A percentile compares a stretch with the other conserved stretches of the same genome.
phyloP scores from a whole-genome alignment of 2,329 filamentous ascomycete species.

The Ciborinia camelliae region DNA sequence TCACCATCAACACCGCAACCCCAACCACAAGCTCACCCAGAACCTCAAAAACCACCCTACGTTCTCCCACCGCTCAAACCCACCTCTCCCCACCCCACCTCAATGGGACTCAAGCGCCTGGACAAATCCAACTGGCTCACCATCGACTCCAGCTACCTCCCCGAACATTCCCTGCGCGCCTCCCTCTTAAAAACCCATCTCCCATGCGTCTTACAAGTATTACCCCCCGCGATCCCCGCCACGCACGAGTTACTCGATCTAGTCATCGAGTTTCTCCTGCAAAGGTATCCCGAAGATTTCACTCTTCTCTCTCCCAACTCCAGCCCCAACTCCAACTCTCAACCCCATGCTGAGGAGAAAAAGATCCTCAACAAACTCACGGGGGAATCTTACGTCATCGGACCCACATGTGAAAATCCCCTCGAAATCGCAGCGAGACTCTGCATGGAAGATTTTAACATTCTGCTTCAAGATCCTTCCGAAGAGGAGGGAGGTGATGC shows the following conservation, averaged over 20 bases:
- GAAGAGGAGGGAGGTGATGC: slow-evolving; percentile 42
- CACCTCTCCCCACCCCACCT: slow-evolving; percentile 36
- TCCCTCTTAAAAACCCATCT: slow-evolving; percentile 41
- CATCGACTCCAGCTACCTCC: slow-evolving; percentile 45
- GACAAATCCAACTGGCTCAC: slow-evolving; percentile 47
- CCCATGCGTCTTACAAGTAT: slow-evolving; percentile 44
- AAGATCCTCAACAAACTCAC: slow-evolving; percentile 43
- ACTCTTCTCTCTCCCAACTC: slow-evolving; percentile 37
- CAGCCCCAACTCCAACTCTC: too few relatives aligned
- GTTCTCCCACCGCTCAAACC: slow-evolving; percentile 8
- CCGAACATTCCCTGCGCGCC: slow-evolving; percentile 43
- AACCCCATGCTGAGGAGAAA: slow-evolving; percentile 10
- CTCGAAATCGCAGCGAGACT: slow-evolving; percentile 50
- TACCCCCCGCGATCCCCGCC: slow-evolving; percentile 44
- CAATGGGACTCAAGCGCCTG: slow-evolving; percentile 48
- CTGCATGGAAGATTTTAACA: slow-evolving; percentile 50
- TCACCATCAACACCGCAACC: not conserved
- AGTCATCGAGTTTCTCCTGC: slow-evolving; percentile 45
- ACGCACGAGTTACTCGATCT: slow-evolving; percentile 48
- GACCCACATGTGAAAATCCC: slow-evolving; percentile 40
- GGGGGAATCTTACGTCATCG: slow-evolving; percentile 43
- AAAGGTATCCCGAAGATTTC: slow-evolving; percentile 45
- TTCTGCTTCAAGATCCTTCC: slow-evolving; percentile 43
- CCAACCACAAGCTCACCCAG: not conserved
- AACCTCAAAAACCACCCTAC: slow-evolving; percentile 4